These are phyloP conservation scores for Xerocomellus amylosporus DNA, from an alignment of 768 basidiomycete genomes.

Conservation along the genomic window DNA sequence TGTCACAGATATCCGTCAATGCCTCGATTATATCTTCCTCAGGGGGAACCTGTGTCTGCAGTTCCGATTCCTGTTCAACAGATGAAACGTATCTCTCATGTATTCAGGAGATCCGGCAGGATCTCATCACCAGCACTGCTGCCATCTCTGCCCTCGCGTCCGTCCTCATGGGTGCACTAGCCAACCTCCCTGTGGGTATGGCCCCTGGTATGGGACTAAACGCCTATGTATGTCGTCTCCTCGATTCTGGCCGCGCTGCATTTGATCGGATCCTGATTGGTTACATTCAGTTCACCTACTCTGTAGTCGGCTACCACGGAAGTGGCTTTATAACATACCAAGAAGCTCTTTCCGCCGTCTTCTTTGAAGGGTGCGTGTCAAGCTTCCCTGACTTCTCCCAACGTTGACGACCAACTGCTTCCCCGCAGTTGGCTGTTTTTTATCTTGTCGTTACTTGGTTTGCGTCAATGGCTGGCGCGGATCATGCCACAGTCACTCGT, in stretches of 20 bases:
- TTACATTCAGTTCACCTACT: slow-evolving; percentile 69
- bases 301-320: slow-evolving; percentile 83
- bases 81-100: slow-evolving; percentile 58
- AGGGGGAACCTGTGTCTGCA: slow-evolving; percentile 81
- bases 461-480: slow-evolving; percentile 87
- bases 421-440: slow-evolving; percentile 73
- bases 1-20: slow-evolving; percentile 74
- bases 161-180: slow-evolving; percentile 79
- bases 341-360: slow-evolving; percentile 82
- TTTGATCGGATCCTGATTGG: not conserved
- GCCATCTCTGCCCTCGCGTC: slow-evolving; percentile 72
- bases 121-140: slow-evolving; percentile 82
- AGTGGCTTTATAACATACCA: slow-evolving; percentile 64
- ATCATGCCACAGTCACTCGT: slow-evolving; percentile 87
- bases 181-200: slow-evolving; percentile 87
- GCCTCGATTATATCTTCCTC: slow-evolving; percentile 72
- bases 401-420: not conserved
- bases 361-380: slow-evolving; percentile 71
- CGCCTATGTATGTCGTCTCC: slow-evolving; percentile 57
- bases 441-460: slow-evolving; percentile 71
- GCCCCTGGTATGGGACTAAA: slow-evolving; percentile 85
- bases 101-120: slow-evolving; percentile 59
- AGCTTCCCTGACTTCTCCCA: not conserved
- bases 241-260: not conserved
- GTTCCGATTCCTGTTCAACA: slow-evolving; percentile 50